These are phyloP conservation scores for Komagataella kurtzmanii DNA, from an alignment of 805 yeast genomes.

Conservation along the genomic window DNA sequence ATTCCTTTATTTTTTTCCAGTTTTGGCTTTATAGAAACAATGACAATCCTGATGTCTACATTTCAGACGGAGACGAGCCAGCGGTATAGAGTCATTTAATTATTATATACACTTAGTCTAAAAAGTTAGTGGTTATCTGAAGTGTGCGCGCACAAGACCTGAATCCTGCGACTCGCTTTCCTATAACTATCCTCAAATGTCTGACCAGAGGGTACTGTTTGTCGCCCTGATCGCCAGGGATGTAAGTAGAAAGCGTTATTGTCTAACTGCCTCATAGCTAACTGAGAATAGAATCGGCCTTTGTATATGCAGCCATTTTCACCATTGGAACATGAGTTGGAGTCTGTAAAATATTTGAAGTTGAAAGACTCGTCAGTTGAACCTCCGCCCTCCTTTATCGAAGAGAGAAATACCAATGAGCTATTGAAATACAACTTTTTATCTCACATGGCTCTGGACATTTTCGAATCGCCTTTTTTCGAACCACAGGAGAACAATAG, in stretches of 20 bases:
- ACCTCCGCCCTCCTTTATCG: constrained; percentile 8
- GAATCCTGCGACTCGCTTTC: constrained; percentile 11
- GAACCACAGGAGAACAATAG: constrained; percentile 24
- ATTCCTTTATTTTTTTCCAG: constrained; percentile 49
- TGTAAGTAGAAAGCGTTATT: constrained; percentile 12
- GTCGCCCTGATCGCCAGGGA: constrained; percentile 45
- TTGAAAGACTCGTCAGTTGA: neutral
- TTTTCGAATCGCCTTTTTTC: constrained; percentile 38
- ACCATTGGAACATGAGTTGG: constrained; percentile 11
- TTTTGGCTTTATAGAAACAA: constrained; percentile 43
- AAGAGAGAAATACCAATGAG: constrained; percentile 23
- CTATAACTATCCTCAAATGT: neutral
- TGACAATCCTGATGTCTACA: neutral
- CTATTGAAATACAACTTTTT: constrained; percentile 52
- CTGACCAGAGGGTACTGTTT: constrained; percentile 22
- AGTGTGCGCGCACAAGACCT: no score
- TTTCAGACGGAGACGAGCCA: neutral
- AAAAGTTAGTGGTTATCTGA: neutral
- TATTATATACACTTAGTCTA: neutral
- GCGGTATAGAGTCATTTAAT: neutral
- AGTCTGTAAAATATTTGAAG: neutral
- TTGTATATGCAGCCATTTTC: constrained; percentile 44
- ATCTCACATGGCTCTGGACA: constrained; percentile 66
- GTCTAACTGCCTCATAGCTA: constrained; percentile 3
- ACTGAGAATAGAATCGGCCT: constrained; percentile 29